Conservation (phyloP, 164 flowering plant species). For the Aristolochia contorta region DNA sequence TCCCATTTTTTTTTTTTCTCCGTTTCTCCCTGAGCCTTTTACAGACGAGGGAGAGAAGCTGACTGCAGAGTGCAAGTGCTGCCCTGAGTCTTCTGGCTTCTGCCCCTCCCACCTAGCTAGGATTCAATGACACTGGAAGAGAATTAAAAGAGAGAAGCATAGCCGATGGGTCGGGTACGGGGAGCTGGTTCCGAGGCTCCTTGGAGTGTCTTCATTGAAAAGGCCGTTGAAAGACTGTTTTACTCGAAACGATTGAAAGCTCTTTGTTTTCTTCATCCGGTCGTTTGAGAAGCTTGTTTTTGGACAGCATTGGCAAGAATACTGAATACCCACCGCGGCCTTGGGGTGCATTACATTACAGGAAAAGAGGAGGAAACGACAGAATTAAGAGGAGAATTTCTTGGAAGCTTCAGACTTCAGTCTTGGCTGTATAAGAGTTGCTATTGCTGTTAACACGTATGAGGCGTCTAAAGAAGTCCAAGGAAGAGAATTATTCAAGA, state of each 20-base stretch:
- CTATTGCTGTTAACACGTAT: no score
- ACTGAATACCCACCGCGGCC: no score
- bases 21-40: not conserved
- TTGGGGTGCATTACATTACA: no score
- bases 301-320: not conserved
- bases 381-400: no score
- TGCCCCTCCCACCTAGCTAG: constrained; percentile 8
- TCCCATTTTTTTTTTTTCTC: constrained; percentile 6
- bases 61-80: no score
- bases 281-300: not conserved
- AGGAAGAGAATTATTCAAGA: no score
- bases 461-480: no score
- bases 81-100: not conserved
- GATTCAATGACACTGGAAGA: constrained; percentile 6
- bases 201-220: constrained; percentile 24
- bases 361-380: no score
- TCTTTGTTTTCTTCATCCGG: constrained; percentile 2
- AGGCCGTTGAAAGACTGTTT: constrained; percentile 23
- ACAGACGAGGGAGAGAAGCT: no score
- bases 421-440: no score
- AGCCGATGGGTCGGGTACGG: constrained; percentile 13
- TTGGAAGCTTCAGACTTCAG: no score
- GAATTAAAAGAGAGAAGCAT: constrained; percentile 8
- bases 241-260: constrained; percentile 12
- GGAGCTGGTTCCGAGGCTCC: constrained; percentile 36